Percentiles rank a stretch among this genome's conserved stretches.
These are phyloP conservation scores for Pseudoscleropodium purum DNA, from an alignment of 225 moss, liverwort and hornwort genomes.

Conservation along the genomic window DNA sequence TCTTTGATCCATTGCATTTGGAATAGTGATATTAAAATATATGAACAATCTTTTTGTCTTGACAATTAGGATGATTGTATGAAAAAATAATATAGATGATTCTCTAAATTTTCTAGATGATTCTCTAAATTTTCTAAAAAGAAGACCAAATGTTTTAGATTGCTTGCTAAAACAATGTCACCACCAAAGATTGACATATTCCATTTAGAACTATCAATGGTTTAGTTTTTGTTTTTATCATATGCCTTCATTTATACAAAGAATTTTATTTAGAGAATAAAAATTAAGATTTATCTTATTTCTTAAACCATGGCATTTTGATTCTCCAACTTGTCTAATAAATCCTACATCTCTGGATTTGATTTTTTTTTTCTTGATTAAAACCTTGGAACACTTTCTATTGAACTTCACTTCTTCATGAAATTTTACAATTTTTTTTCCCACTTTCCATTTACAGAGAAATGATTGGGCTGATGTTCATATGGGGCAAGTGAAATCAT, in stretches of 20 bases:
- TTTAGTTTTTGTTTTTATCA: not conserved
- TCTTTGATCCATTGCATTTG: not conserved
- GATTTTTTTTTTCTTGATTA: not conserved
- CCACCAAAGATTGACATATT: no score
- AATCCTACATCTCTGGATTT: accelerated
- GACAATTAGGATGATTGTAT: not conserved
- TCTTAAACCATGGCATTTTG: not conserved
- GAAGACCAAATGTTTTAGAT: not conserved
- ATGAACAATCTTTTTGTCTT: not conserved
- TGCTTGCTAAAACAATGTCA: not conserved
- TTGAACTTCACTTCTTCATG: not conserved
- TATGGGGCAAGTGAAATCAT: not conserved
- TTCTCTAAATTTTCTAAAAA: not conserved
- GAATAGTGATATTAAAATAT: not conserved
- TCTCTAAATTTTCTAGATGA: no score
- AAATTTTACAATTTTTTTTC: not conserved
- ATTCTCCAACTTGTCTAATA: not conserved
- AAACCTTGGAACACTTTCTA: no score
- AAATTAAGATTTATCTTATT: not conserved
- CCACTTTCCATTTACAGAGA: accelerated
- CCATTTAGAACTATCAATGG: not conserved
- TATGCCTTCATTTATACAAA: accelerated
- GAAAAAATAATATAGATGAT: not conserved
- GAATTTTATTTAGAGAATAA: not conserved
- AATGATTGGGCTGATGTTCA: not conserved